These are phyloP conservation scores for Plasmodium adleri DNA, from an alignment of 169 alveolate genomes.

Conservation along the genomic window DNA sequence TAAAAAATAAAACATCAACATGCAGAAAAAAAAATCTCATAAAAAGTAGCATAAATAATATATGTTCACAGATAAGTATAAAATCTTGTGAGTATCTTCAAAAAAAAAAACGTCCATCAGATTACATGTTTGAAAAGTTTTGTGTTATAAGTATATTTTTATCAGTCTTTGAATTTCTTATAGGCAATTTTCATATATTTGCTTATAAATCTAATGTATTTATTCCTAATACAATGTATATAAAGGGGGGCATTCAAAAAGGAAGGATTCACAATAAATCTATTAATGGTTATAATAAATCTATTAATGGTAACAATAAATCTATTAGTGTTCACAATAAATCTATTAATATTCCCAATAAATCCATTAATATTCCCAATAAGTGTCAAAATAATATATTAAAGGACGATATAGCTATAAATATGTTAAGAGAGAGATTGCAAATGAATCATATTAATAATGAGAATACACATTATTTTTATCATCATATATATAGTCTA, in stretches of 20 bases:
- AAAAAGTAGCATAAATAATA: neutral
- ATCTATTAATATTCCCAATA: too few relatives aligned
- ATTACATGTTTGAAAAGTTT: slow-evolving; percentile 22
- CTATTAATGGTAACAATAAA: too few relatives aligned
- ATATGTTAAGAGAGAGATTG: neutral
- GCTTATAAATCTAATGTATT: slow-evolving; percentile 64
- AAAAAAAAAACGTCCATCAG: slow-evolving; percentile 2
- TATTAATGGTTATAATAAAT: too few relatives aligned
- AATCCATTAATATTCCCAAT: too few relatives aligned
- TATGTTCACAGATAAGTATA: slow-evolving; percentile 35
- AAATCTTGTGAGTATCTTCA: slow-evolving; percentile 41
- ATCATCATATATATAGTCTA: slow-evolving; percentile 25
- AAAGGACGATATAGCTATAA: neutral
- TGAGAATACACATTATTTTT: slow-evolving; percentile 9
- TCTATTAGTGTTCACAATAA: too few relatives aligned
- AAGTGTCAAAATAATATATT: neutral
- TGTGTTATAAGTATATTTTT: slow-evolving; percentile 42
- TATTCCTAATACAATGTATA: slow-evolving; percentile 5
- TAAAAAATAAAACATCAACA: neutral
- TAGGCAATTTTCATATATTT: slow-evolving; percentile 48
- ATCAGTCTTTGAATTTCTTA: slow-evolving; percentile 36
- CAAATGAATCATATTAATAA: neutral
- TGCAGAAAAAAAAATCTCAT: neutral
- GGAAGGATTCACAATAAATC: neutral
- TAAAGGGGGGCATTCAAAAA: neutral